These are phyloP conservation scores for Curvularia sp. DNA, from an alignment of 2,329 filamentous ascomycete genomes.

Conservation along the genomic window DNA sequence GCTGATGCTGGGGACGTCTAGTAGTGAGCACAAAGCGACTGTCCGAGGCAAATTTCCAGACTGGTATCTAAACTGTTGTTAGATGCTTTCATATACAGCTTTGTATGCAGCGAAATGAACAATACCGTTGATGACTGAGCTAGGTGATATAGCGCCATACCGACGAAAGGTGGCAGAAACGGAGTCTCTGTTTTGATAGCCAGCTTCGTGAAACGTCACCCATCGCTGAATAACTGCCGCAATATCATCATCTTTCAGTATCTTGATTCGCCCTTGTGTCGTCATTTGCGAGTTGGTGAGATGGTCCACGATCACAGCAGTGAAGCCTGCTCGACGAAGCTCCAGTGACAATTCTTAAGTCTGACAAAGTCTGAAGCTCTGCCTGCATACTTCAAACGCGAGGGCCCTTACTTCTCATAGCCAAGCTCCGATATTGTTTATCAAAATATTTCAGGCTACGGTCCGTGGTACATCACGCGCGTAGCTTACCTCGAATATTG, in stretches of 20 bases:
- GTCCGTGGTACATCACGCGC: no score
- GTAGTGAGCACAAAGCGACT: constrained; percentile 61
- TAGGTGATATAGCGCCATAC: constrained; percentile 30
- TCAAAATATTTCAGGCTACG: constrained; percentile 58
- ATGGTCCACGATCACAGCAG: constrained; percentile 55
- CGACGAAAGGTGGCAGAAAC: constrained; percentile 16
- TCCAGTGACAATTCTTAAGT: no score
- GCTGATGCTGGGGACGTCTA: constrained; percentile 64
- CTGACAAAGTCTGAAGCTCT: no score
- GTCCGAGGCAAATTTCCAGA: constrained; percentile 69
- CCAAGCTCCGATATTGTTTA: no score
- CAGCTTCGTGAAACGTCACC: constrained; percentile 53
- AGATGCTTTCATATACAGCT: constrained; percentile 66
- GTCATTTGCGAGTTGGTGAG: constrained; percentile 50
- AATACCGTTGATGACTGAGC: constrained; percentile 60
- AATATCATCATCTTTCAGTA: constrained; percentile 5
- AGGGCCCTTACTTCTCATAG: no score
- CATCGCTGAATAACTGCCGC: constrained; percentile 32
- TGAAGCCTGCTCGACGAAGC: constrained; percentile 59
- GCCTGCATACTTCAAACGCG: no score
- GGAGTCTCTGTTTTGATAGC: constrained; percentile 48
- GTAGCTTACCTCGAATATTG: no score
- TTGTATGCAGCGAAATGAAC: constrained; percentile 73
- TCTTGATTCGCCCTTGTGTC: constrained; percentile 38
- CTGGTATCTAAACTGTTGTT: constrained; percentile 66